Evolutionary conservation across 805 yeast species (phyloP), one percentile per base, ranked within the genome.

Genomic region (Teunomyces lycoperdinae): DNA sequence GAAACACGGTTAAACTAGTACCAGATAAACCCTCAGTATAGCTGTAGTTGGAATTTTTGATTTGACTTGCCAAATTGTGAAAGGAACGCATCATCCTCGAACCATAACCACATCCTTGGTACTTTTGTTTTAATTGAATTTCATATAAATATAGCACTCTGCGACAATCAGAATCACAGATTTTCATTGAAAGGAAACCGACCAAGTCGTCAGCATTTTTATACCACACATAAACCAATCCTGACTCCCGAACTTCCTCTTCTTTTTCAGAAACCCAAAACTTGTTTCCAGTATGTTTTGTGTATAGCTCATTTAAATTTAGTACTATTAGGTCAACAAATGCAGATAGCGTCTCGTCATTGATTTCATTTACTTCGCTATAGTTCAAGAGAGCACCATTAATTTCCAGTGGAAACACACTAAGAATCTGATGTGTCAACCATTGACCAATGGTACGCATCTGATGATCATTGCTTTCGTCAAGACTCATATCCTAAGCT

Each of bases 121-220:
- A 67, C 9, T 42, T 11, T 1, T 68, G 66, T 1, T 48, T 28
- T 0, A 82, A 60, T 46, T 83, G 87, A 32, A 83, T 76, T 56
- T 83, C 87, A 53, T 79, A 83, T 8, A 83, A 63, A 53, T 81
- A 83, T 7, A 82, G 47, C 11, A 74, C 75, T 6, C 56, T 50
- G 4, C 54, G 51, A 8, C 61, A 72, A 27, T 66, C 64, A 43
- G 78, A 81, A 7, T 51, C 30, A 0, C 78, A 73, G n/a, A 76
- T 45, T 52, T 71, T 70, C 45, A 79, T 58, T 1, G 84, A 78
- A 9, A 79, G 38, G 50, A 81, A 80, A 0, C 74, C 81, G 1
- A 63, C 58, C 1, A 73, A 33, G n/a, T 50, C 49, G 5, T 52
- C 36, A 4, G 43, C 46, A 16, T 45, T 44, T 24, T 34, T 16